phyloP scores from a whole-genome alignment of 106 monocot species.

The Xerophyta viscosa region DNA sequence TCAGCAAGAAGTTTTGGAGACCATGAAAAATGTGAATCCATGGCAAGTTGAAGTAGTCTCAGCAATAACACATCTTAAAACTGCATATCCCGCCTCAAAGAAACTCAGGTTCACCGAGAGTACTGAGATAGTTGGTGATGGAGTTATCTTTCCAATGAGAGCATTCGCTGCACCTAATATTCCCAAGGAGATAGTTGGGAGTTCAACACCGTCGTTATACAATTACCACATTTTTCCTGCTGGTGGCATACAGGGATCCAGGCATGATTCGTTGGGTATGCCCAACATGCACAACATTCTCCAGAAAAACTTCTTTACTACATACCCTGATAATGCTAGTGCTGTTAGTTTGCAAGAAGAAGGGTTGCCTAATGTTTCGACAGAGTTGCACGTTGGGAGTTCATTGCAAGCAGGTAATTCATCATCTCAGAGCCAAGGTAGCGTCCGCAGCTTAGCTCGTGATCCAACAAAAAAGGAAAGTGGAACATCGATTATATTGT shows the following conservation, averaged over 20 bases:
- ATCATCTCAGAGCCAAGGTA: slow-evolving; percentile 13
- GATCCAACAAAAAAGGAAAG: neutral
- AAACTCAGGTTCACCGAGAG: slow-evolving; percentile 11
- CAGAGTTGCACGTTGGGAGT: slow-evolving; percentile 10
- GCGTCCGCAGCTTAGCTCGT: neutral
- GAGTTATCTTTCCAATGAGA: neutral
- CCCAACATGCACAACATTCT: neutral
- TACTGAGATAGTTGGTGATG: slow-evolving; percentile 6
- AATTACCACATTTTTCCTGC: slow-evolving; percentile 27
- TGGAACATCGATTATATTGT: slow-evolving; percentile 3
- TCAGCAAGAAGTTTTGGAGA: slow-evolving; percentile 25
- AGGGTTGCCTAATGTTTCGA: slow-evolving; percentile 8
- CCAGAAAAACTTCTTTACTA: neutral
- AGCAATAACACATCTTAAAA: slow-evolving; percentile 4
- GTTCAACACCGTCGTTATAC: slow-evolving; percentile 6
- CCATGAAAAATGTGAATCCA: slow-evolving; percentile 34
- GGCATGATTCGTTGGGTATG: slow-evolving; percentile 26
- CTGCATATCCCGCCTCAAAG: slow-evolving; percentile 20
- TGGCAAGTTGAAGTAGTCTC: slow-evolving; percentile 63
- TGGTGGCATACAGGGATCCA: slow-evolving; percentile 90
- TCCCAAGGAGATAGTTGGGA: slow-evolving; percentile 7
- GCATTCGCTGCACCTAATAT: neutral
- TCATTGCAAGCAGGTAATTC: slow-evolving; percentile 6
- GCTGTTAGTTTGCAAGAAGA: neutral
- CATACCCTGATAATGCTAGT: neutral